A percentile compares a stretch with the other conserved stretches of the same genome.
phyloP scores from a whole-genome alignment of 768 basidiomycete genomes.

The Mycena venus region DNA sequence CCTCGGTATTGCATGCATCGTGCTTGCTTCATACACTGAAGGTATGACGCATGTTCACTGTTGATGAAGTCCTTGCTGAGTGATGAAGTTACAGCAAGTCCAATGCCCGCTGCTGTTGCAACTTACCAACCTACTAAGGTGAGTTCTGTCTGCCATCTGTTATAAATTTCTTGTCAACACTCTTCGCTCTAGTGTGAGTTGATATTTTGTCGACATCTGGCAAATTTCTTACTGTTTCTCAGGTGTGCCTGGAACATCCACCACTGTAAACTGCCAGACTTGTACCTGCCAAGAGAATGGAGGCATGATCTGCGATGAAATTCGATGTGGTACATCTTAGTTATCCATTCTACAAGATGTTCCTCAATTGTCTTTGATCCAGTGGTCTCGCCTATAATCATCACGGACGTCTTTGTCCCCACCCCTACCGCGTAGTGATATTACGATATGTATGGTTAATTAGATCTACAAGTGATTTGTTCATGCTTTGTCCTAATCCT shows the following conservation, averaged over 20 bases:
- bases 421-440: conserved; percentile 8
- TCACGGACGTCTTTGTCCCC: neutral
- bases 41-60: neutral
- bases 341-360: conserved; percentile 6
- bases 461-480: neutral
- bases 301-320: conserved; percentile 8
- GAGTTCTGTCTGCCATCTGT: conserved; percentile 6
- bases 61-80: neutral
- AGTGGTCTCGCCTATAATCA: neutral
- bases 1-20: neutral
- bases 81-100: conserved; percentile 5
- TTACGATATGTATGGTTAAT: neutral
- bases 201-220: conserved; percentile 1
- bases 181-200: neutral
- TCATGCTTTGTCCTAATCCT: neutral
- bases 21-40: conserved; percentile 1
- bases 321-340: neutral
- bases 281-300: conserved; percentile 7
- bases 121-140: neutral
- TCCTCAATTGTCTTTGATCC: conserved; percentile 1
- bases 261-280: conserved; percentile 4
- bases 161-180: neutral
- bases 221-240: conserved; percentile 9
- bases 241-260: neutral
- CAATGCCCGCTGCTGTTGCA: neutral